Evolutionary conservation across 2,329 filamentous ascomycete genomes (phyloP).

Genomic region (Plenodomus biglobosus): DNA sequence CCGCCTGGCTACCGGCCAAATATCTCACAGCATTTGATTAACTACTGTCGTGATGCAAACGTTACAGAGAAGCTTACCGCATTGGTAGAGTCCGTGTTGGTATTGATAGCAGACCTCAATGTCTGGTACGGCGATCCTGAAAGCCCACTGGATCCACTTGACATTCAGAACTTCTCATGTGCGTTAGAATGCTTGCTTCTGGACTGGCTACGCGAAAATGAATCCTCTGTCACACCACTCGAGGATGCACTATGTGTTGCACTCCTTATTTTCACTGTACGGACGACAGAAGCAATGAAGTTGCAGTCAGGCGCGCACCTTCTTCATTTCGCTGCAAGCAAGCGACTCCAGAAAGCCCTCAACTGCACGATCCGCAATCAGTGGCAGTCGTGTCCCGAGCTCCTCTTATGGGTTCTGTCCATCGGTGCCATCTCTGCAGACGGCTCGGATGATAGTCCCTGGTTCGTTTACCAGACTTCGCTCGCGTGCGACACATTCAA

Average conservation of each 20-base stretch:
- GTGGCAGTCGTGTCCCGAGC: slow-evolving; percentile 37
- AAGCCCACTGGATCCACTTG: slow-evolving; percentile 37
- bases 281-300: slow-evolving; percentile 39
- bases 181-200: slow-evolving; percentile 37
- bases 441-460: slow-evolving; percentile 32
- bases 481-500: slow-evolving; percentile 38
- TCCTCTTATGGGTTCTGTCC: slow-evolving; percentile 43
- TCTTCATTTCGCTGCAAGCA: slow-evolving; percentile 38
- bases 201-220: slow-evolving; percentile 35
- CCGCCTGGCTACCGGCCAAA: slow-evolving; percentile 33
- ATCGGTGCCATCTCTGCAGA: slow-evolving; percentile 42
- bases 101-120: slow-evolving; percentile 42
- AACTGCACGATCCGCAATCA: slow-evolving; percentile 36
- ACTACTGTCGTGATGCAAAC: slow-evolving; percentile 33
- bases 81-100: slow-evolving; percentile 32
- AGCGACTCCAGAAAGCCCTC: slow-evolving; percentile 38
- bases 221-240: slow-evolving; percentile 28
- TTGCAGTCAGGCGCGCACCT: slow-evolving; percentile 25
- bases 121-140: slow-evolving; percentile 35
- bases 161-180: slow-evolving; percentile 43
- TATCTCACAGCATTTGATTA: slow-evolving; percentile 33
- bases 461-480: slow-evolving; percentile 40
- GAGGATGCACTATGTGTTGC: slow-evolving; percentile 42
- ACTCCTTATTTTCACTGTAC: slow-evolving; percentile 41
- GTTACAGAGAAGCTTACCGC: slow-evolving; percentile 32